A percentile compares a stretch with the other conserved stretches of the same genome.
These are phyloP conservation scores for Babesia bigemina DNA, from an alignment of 169 alveolate species.

Conservation along the genomic window DNA sequence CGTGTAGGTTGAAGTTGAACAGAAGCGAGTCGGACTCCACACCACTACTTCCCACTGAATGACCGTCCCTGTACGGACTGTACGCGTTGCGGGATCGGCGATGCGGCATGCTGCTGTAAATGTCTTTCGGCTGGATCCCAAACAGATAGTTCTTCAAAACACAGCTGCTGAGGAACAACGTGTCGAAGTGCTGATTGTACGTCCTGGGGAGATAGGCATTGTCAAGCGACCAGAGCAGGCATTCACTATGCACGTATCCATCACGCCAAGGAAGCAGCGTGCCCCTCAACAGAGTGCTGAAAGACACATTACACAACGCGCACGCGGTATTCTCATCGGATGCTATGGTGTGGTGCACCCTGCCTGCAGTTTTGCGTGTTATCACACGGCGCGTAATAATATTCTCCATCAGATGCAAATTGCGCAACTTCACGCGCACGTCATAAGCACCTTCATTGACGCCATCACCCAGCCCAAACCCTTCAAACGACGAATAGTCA, in stretches of 20 bases:
- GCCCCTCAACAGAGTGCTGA: slow-evolving; percentile 62
- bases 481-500: neutral
- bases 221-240: slow-evolving; percentile 75
- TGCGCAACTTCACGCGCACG: neutral
- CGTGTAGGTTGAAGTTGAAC: slow-evolving; percentile 27
- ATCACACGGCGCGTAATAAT: slow-evolving; percentile 1
- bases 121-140: neutral
- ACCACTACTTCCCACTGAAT: neutral
- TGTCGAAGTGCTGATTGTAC: slow-evolving; percentile 48
- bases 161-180: slow-evolving; percentile 13
- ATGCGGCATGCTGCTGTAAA: neutral
- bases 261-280: slow-evolving; percentile 73
- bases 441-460: neutral
- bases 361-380: neutral
- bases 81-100: neutral
- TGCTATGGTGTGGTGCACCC: neutral
- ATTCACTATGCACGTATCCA: slow-evolving; percentile 71
- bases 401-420: neutral
- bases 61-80: neutral
- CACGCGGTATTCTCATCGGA: neutral
- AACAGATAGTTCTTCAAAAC: neutral
- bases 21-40: neutral
- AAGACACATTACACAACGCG: slow-evolving; percentile 20
- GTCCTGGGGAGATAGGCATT: slow-evolving; percentile 61
- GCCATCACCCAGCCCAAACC: neutral